A percentile compares a stretch with the other conserved stretches of the same genome.
Conservation (phyloP, 2,329 filamentous ascomycete species). For the Paecilomyces dactylethromorphus region DNA sequence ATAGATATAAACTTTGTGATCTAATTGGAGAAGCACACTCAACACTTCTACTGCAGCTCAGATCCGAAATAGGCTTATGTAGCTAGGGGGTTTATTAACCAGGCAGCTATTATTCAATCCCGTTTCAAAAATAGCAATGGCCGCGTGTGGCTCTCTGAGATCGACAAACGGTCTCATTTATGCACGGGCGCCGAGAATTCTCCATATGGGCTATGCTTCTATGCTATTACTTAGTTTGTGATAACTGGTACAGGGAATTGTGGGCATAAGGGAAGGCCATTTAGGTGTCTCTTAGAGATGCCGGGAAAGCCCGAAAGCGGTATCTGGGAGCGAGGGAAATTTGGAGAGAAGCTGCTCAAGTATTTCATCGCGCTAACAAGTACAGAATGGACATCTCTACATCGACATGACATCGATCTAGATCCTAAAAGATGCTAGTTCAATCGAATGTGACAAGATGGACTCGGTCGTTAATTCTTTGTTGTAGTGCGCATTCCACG, state of each 20-base stretch:
- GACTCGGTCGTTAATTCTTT: neutral
- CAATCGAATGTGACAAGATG: neutral
- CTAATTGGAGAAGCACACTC: too few species aligned
- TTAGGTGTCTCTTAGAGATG: neutral
- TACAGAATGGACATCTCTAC: neutral
- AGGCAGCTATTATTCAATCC: neutral
- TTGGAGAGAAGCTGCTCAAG: neutral
- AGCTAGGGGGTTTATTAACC: neutral
- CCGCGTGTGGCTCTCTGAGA: neutral
- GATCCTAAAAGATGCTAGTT: neutral
- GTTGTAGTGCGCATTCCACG: neutral
- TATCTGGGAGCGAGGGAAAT: neutral
- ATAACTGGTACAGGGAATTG: neutral
- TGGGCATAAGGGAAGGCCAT: neutral
- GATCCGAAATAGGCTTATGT: neutral
- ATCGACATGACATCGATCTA: neutral
- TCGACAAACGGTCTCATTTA: neutral
- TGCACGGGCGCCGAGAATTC: neutral
- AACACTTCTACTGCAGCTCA: too few species aligned
- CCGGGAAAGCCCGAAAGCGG: neutral
- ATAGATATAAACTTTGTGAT: too few species aligned
- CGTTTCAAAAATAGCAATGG: neutral
- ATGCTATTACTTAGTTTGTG: neutral
- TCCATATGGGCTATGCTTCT: neutral
- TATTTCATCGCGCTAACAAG: neutral